These are phyloP conservation scores for Calocera cornea DNA, from an alignment of 768 basidiomycete genomes.

Conservation along the genomic window DNA sequence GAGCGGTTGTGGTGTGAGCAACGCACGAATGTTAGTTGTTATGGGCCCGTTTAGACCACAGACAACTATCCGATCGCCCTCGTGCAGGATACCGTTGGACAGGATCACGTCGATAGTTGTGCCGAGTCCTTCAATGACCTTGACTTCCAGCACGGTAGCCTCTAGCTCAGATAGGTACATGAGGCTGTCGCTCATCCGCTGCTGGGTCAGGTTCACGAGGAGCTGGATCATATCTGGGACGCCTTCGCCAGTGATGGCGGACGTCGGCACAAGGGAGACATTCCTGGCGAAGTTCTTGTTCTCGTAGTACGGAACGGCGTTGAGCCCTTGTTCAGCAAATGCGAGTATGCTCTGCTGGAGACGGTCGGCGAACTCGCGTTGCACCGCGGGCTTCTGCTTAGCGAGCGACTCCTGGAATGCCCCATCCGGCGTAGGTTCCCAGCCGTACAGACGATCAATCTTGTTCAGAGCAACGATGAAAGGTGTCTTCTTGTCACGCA, in stretches of 20 bases:
- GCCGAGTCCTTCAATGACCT: constrained; percentile 94
- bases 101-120: constrained; percentile 95
- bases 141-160: constrained; percentile 97
- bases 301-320: constrained; percentile 89
- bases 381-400: constrained; percentile 62
- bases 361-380: constrained; percentile 87
- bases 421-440: constrained; percentile 81
- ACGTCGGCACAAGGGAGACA: constrained; percentile 94
- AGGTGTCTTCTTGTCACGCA: constrained; percentile 87
- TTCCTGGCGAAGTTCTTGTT: constrained; percentile 91
- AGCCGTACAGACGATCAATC: constrained; percentile 97
- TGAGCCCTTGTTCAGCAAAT: constrained; percentile 96
- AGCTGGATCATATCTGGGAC: constrained; percentile 99
- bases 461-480: constrained; percentile 99
- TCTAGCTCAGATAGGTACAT: constrained; percentile 98
- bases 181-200: constrained; percentile 90
- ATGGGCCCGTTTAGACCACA: constrained; percentile 97
- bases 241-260: constrained; percentile 95
- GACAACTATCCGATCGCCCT: constrained; percentile 88
- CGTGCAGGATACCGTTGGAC: constrained; percentile 81
- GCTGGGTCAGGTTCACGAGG: constrained; percentile 90
- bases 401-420: constrained; percentile 84
- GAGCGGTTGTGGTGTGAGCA: constrained; percentile 90
- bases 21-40: constrained; percentile 82
- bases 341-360: constrained; percentile 72